These are phyloP conservation scores for Wickerhamiella galacta DNA, from an alignment of 805 yeast genomes.

Conservation along the genomic window DNA sequence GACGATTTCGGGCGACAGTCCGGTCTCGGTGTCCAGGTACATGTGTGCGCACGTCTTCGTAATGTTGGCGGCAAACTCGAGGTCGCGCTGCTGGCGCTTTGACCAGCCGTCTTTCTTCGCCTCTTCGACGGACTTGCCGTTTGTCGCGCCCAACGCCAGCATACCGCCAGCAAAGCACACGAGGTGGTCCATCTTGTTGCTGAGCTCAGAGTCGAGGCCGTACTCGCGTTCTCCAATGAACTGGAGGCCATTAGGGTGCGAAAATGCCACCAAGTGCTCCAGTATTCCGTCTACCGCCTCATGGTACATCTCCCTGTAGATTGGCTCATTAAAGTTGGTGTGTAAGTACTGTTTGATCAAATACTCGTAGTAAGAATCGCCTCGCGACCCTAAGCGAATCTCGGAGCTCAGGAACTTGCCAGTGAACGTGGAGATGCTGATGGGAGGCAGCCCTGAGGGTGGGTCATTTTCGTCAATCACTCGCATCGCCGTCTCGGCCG, in stretches of 20 bases:
- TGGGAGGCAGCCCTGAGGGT: constrained; percentile 66
- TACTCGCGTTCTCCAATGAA: constrained; percentile 18
- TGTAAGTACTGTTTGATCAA: constrained; percentile 32
- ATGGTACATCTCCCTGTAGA: constrained; percentile 17
- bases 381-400: constrained; percentile 77
- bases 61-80: constrained; percentile 25
- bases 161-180: constrained; percentile 40
- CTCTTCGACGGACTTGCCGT: constrained; percentile 24
- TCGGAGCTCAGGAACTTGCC: constrained; percentile 48
- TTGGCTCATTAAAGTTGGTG: constrained; percentile 24
- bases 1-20: constrained; percentile 77
- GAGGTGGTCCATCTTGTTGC: constrained; percentile 28
- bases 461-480: constrained; percentile 50
- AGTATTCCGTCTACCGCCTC: constrained; percentile 25
- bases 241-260: constrained; percentile 26
- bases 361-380: constrained; percentile 47
- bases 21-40: constrained; percentile 41
- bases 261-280: constrained; percentile 26
- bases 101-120: constrained; percentile 15
- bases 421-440: constrained; percentile 55
- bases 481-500: constrained; percentile 54
- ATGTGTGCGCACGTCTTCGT: constrained; percentile 27
- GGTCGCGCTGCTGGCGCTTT: constrained; percentile 27
- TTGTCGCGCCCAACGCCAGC: constrained; percentile 28
- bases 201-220: constrained; percentile 11